Percentiles rank a stretch among this genome's conserved stretches.
Conservation (phyloP, 352 stramenopile genomes). For the Thalassiosira ordinaria region DNA sequence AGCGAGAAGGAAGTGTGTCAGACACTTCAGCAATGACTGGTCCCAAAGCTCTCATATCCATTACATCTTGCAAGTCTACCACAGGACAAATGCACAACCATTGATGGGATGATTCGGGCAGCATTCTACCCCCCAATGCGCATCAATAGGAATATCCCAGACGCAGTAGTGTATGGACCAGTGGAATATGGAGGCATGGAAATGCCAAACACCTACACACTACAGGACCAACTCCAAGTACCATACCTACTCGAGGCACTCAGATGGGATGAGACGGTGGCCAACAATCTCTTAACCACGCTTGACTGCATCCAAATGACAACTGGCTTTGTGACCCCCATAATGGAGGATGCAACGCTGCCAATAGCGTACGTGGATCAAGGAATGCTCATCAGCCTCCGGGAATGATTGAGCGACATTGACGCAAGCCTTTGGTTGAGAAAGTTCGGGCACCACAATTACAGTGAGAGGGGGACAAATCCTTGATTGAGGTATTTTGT, state of each 20-base stretch:
- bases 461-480: not conserved
- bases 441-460: slow-evolving; percentile 2
- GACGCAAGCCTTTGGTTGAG: slow-evolving; percentile 20
- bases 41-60: slow-evolving; percentile 16
- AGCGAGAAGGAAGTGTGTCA: not conserved
- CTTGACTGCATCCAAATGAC: slow-evolving; percentile 4
- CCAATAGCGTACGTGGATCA: slow-evolving; percentile 1
- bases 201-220: not conserved
- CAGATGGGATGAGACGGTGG: slow-evolving; percentile 2
- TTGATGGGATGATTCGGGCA: slow-evolving; percentile 2
- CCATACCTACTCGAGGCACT: slow-evolving; percentile 9
- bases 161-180: slow-evolving; percentile 21
- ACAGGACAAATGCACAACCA: not conserved
- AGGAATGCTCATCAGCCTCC: not conserved
- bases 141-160: not conserved
- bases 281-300: slow-evolving; percentile 15
- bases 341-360: not conserved
- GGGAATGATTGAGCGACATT: not conserved
- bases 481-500: not conserved
- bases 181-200: slow-evolving; percentile 31
- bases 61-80: slow-evolving; percentile 4
- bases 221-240: slow-evolving; percentile 19
- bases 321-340: not conserved
- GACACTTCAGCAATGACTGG: not conserved
- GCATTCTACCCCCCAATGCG: not conserved